These are phyloP conservation scores for Buddleja alternifolia DNA, from an alignment of 257 asterid species.

Conservation along the genomic window DNA sequence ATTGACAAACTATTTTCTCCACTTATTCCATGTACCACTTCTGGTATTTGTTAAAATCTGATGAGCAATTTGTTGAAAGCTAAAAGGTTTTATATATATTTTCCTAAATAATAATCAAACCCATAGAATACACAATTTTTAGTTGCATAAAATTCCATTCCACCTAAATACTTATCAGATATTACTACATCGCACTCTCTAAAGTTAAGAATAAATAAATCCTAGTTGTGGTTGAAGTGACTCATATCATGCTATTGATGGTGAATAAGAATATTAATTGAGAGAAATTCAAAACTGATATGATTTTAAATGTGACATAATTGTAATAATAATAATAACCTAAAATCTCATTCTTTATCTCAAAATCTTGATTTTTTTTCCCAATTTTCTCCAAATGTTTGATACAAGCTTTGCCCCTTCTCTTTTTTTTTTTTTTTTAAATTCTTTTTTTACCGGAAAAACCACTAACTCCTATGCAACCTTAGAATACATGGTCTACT, in stretches of 20 bases:
- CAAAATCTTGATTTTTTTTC: neutral
- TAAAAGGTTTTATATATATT: neutral
- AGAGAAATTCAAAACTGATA: neutral
- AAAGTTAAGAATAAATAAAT: neutral
- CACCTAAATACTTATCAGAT: neutral
- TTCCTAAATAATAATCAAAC: neutral
- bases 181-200: neutral
- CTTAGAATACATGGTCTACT: too few relatives aligned
- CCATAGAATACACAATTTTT: too few relatives aligned
- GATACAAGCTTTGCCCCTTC: too few relatives aligned
- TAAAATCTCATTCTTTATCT: neutral
- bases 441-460: too few relatives aligned
- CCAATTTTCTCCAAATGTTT: too few relatives aligned
- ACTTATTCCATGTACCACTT: constrained; percentile 14
- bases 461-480: too few relatives aligned
- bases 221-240: neutral
- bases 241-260: neutral
- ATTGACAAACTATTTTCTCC: constrained; percentile 34
- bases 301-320: too few relatives aligned
- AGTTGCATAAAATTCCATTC: neutral
- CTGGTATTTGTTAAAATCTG: constrained; percentile 32
- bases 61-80: neutral
- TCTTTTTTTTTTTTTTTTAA: too few relatives aligned
- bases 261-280: neutral
- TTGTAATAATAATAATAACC: too few relatives aligned